Conservation (phyloP, 2,329 filamentous ascomycete species). For the Colletotrichum coccodes region DNA sequence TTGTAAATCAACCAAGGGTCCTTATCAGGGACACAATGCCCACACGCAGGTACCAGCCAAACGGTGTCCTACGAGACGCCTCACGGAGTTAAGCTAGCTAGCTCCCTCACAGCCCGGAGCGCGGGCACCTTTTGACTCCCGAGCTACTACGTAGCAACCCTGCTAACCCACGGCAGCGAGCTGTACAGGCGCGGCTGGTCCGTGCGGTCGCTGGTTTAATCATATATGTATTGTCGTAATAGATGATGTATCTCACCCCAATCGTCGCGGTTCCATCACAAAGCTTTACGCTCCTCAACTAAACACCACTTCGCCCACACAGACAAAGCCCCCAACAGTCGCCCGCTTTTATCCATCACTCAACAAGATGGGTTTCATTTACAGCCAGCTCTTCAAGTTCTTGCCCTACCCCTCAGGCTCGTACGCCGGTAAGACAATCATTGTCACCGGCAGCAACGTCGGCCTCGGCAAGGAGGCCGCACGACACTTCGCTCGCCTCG, state of each 20-base stretch:
- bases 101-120: too few species aligned
- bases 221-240: not conserved
- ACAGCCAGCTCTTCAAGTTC: constrained; percentile 24
- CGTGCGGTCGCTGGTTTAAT: not conserved
- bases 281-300: too few species aligned
- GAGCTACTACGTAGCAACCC: not conserved
- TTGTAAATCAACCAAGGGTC: too few species aligned
- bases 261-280: too few species aligned
- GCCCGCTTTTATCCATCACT: not conserved
- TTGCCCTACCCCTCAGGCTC: constrained; percentile 36
- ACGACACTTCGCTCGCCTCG: constrained; percentile 38
- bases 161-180: too few species aligned
- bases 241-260: too few species aligned
- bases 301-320: too few species aligned
- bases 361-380: constrained; percentile 12
- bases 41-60: too few species aligned
- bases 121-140: not conserved
- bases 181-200: not conserved
- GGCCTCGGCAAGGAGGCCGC: constrained; percentile 48
- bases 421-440: constrained; percentile 42
- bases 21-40: not conserved
- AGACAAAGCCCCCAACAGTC: too few species aligned
- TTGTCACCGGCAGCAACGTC: constrained; percentile 47
- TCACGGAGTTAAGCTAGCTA: not conserved
- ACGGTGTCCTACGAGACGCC: too few species aligned